phyloP scores from a whole-genome alignment of 352 stramenopile genomes.

The Phytophthora pisi region DNA sequence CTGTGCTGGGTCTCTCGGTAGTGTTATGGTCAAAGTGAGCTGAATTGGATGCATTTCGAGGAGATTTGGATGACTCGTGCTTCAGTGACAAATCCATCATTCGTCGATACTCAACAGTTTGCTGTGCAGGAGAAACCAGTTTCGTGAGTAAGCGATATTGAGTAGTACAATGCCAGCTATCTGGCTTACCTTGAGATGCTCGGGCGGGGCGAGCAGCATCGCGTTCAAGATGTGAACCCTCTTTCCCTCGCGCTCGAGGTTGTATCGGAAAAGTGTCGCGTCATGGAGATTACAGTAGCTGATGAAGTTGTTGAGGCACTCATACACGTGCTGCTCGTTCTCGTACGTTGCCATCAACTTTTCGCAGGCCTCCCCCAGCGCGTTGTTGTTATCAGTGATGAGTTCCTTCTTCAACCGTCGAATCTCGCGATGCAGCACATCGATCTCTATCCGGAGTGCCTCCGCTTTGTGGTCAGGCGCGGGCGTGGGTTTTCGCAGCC shows the following conservation, averaged over 20 bases:
- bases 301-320: conserved; percentile 70
- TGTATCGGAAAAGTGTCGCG: conserved; percentile 50
- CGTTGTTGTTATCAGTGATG: conserved; percentile 52
- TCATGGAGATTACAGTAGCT: conserved; percentile 53
- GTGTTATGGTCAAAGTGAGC: neutral
- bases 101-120: conserved; percentile 37
- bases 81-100: conserved; percentile 50
- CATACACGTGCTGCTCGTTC: conserved; percentile 77
- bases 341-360: conserved; percentile 67
- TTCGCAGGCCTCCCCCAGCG: conserved; percentile 62
- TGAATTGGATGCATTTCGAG: neutral
- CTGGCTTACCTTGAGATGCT: conserved; percentile 50
- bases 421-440: conserved; percentile 60
- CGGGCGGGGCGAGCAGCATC: conserved; percentile 50
- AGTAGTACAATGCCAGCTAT: neutral
- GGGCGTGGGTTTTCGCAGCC: conserved; percentile 6
- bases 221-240: conserved; percentile 68
- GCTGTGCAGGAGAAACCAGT: conserved; percentile 16
- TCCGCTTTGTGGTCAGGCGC: conserved; percentile 23
- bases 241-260: conserved; percentile 60
- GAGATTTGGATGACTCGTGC: conserved; percentile 24
- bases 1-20: neutral
- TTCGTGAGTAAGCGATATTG: neutral
- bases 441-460: conserved; percentile 55
- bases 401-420: conserved; percentile 53